phyloP scores from a whole-genome alignment of 2,329 filamentous ascomycete species.

The Neopestalotiopsis clavispora region DNA sequence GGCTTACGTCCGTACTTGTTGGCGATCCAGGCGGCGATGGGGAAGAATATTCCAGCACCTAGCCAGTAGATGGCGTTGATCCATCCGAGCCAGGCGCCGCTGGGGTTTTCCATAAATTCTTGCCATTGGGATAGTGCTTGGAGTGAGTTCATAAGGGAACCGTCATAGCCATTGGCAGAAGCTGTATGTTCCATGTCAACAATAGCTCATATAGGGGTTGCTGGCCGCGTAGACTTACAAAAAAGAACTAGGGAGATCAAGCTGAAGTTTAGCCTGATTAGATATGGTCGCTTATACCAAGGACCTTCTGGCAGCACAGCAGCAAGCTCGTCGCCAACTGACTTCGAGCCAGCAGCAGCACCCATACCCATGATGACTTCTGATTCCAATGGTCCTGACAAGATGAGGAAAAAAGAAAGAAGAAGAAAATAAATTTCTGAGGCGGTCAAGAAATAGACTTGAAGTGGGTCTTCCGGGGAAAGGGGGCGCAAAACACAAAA shows the following conservation, averaged over 20 bases:
- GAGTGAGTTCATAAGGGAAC: constrained; percentile 34
- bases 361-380: constrained; percentile 5
- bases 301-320: constrained; percentile 7
- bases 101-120: constrained; percentile 29
- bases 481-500: not conserved
- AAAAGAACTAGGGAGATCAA: constrained; percentile 14
- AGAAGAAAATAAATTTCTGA: not conserved
- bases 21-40: constrained; percentile 34
- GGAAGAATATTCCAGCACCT: constrained; percentile 33
- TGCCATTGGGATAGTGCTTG: constrained; percentile 38
- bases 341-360: constrained; percentile 2
- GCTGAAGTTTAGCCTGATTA: constrained; percentile 4
- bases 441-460: not conserved
- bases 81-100: constrained; percentile 30
- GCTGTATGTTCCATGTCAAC: constrained; percentile 23
- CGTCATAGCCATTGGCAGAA: constrained; percentile 24
- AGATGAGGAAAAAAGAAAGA: not conserved
- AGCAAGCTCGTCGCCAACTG: constrained; percentile 12
- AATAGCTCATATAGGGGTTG: not conserved
- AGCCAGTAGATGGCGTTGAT: constrained; percentile 37
- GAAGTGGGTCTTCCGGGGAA: not conserved
- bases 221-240: constrained; percentile 17
- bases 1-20: constrained; percentile 40
- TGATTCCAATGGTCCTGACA: not conserved
- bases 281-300: constrained; percentile 9